Conservation (phyloP, 352 stramenopile genomes). For the Pythium apleroticum region DNA sequence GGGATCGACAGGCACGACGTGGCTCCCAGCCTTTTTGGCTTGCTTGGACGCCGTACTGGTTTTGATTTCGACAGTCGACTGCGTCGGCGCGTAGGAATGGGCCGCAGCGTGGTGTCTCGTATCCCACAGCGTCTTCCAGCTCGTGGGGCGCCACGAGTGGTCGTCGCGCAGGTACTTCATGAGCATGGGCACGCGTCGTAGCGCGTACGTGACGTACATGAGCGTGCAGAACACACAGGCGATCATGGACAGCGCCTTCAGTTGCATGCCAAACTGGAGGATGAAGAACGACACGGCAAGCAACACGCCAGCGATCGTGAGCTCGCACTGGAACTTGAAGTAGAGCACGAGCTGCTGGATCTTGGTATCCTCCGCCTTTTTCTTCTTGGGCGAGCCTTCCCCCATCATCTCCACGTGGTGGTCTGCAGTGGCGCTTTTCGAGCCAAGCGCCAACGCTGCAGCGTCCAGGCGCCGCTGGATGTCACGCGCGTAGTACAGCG, state of each 20-base stretch:
- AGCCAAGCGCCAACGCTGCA: not conserved
- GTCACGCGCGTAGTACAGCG: slow-evolving; percentile 15
- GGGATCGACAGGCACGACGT: not conserved
- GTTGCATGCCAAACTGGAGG: slow-evolving; percentile 7
- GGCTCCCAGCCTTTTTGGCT: not conserved
- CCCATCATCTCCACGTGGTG: not conserved
- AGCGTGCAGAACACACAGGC: slow-evolving; percentile 17
- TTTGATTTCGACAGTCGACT: slow-evolving; percentile 6
- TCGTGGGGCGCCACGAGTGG: slow-evolving; percentile 10
- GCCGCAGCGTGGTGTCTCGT: not conserved
- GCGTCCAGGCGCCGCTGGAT: slow-evolving; percentile 11
- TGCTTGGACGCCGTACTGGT: not conserved
- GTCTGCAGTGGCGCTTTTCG: not conserved
- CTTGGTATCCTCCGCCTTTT: not conserved
- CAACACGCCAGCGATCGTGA: slow-evolving; percentile 9
- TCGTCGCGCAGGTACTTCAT: slow-evolving; percentile 19
- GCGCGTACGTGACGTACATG: slow-evolving; percentile 16
- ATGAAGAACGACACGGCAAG: slow-evolving; percentile 9
- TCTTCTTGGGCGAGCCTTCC: not conserved
- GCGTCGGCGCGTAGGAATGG: not conserved
- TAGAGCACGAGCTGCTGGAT: slow-evolving; percentile 5
- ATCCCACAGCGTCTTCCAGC: slow-evolving; percentile 8
- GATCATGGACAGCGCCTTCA: slow-evolving; percentile 7
- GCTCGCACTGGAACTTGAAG: slow-evolving; percentile 13
- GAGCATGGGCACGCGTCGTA: slow-evolving; percentile 14